Base-by-base conservation (phyloP, 768 basidiomycete species). In the Saitozyma sp. region DNA sequence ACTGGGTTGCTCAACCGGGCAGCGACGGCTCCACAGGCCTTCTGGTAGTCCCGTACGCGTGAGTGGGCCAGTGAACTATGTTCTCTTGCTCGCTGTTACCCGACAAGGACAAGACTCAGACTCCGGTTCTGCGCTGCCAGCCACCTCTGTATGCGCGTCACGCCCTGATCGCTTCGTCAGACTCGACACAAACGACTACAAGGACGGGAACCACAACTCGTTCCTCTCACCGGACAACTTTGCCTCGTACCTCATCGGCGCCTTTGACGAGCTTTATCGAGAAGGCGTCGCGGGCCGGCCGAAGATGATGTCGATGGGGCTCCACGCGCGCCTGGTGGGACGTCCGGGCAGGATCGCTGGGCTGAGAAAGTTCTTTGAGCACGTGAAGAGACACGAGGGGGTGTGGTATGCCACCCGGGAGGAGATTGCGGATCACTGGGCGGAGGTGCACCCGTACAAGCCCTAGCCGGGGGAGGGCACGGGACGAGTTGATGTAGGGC, bases 131-230 rank as follows among this genome's bases (percentile, higher is more conserved):
- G 29, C 29, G 29, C 5, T 29, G 29, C 29, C 2, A 29, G 5
- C 29, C 29, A 29, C 29, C 5, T 29, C 29, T 29, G 29, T 29
- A 29, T 29, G 29, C 29, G 29, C 5, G 5, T 29, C 29, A 29
- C 29, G 29, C 29, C 29, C 29, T 29, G 29, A 29, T 29, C 5
- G 29, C 29, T 29, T 29, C 29, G 51, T 7, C 43, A 71, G 66
- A 1, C 69, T 71, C 58, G 73, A 75, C 61, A 72, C 66, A 11
- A 72, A 72, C 64, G 70, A 75, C 61, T 71, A 70, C 60, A 71
- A 73, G 61, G 63, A 72, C 51, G 70, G 68, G n/a, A 57, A 55
- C 49, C 63, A 72, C 55, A 70, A 72, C 43, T 48, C 69, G 9
- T 69, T 61, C 54, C 65, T 67, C 9, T 54, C 65, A 6, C 66